A percentile compares a stretch with the other conserved stretches of the same genome.
These are phyloP conservation scores for Amylostereum areolatum DNA, from an alignment of 1,284 basidiomycete species.

Conservation along the genomic window DNA sequence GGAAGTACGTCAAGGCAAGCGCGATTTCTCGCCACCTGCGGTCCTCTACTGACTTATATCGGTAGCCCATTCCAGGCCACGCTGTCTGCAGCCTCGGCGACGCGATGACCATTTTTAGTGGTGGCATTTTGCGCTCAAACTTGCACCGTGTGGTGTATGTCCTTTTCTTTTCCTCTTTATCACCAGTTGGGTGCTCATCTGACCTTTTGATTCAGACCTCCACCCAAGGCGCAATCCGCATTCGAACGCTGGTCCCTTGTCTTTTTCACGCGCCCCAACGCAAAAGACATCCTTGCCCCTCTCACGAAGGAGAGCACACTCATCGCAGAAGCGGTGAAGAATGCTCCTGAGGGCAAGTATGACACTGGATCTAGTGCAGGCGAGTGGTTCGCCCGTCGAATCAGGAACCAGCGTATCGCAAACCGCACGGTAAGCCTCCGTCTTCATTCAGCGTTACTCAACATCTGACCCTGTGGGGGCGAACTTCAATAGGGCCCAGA, in stretches of 20 bases:
- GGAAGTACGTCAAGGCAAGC: slow-evolving; percentile 54
- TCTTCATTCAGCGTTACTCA: not conserved
- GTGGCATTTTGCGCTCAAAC: slow-evolving; percentile 32
- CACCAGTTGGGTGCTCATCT: not conserved
- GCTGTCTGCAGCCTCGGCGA: slow-evolving; percentile 28
- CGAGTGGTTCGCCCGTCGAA: slow-evolving; percentile 24
- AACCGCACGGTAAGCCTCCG: slow-evolving; percentile 16
- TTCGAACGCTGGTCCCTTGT: slow-evolving; percentile 30
- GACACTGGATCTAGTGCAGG: slow-evolving; percentile 18
- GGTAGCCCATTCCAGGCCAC: slow-evolving; percentile 26
- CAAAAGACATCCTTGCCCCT: slow-evolving; percentile 18
- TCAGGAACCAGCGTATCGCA: slow-evolving; percentile 22
- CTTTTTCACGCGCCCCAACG: slow-evolving; percentile 29
- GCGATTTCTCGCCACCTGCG: not conserved
- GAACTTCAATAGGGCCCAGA: slow-evolving; percentile 19
- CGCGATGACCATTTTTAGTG: slow-evolving; percentile 35
- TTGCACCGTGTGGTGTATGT: slow-evolving; percentile 29
- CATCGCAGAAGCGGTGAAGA: slow-evolving; percentile 14
- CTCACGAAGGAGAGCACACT: slow-evolving; percentile 17
- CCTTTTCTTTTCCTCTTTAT: slow-evolving; percentile 2
- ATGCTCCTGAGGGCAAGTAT: slow-evolving; percentile 6
- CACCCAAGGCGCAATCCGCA: slow-evolving; percentile 23
- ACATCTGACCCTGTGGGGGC: not conserved
- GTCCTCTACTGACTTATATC: not conserved
- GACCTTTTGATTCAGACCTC: not conserved